Conservation (phyloP, 768 basidiomycete species). For the Infundibulicybe gibba region DNA sequence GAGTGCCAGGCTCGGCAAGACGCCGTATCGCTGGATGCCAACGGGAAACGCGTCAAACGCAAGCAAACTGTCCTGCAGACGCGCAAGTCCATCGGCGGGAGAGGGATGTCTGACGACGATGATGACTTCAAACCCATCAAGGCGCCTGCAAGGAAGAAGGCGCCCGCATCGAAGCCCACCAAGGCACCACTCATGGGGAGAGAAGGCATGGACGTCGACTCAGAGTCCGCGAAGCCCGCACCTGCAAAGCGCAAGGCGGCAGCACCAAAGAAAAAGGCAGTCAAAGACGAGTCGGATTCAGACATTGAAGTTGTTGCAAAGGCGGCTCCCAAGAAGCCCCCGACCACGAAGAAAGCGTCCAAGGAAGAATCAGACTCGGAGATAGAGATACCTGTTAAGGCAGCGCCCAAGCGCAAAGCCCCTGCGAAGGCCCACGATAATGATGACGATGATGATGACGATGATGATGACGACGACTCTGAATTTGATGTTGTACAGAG, state of each 20-base stretch:
- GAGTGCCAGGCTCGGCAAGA: slow-evolving; percentile 47
- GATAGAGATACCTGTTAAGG: background rate
- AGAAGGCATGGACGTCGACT: slow-evolving; percentile 21
- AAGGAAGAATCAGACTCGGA: background rate
- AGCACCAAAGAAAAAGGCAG: slow-evolving; percentile 13
- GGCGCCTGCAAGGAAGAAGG: slow-evolving; percentile 38
- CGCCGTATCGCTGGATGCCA: slow-evolving; percentile 32
- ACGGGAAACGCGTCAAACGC: slow-evolving; percentile 44
- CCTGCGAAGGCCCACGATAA: background rate
- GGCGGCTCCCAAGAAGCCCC: slow-evolving; percentile 10
- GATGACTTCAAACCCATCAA: slow-evolving; percentile 49
- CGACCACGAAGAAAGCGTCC: slow-evolving; percentile 5
- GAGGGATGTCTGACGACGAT: slow-evolving; percentile 32
- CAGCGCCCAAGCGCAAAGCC: too few species aligned
- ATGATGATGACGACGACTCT: too few species aligned
- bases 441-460: slow-evolving; percentile 5
- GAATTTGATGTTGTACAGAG: too few species aligned
- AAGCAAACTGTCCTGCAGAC: slow-evolving; percentile 45
- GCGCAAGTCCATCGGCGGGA: slow-evolving; percentile 43
- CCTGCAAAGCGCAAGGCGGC: slow-evolving; percentile 15
- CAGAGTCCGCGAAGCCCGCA: slow-evolving; percentile 13
- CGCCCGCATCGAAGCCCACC: slow-evolving; percentile 21
- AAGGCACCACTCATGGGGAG: slow-evolving; percentile 23
- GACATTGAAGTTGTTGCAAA: slow-evolving; percentile 22
- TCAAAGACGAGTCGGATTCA: slow-evolving; percentile 21